These are phyloP conservation scores for Solanum hybrid DNA, from an alignment of 305 asterid genomes.

Conservation along the genomic window DNA sequence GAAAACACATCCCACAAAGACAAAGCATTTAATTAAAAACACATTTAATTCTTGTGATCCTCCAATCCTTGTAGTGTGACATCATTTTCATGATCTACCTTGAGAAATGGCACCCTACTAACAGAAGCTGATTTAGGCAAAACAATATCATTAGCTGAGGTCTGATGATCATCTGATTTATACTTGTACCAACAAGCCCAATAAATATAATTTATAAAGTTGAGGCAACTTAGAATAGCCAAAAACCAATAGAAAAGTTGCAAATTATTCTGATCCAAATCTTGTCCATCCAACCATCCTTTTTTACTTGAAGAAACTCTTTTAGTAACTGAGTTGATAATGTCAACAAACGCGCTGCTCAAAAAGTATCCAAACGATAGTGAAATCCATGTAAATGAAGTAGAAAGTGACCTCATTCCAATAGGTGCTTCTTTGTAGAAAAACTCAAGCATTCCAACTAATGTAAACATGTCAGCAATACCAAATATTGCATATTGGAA, in stretches of 20 bases:
- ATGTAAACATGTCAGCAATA: slow-evolving; percentile 71
- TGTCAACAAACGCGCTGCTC: slow-evolving; percentile 54
- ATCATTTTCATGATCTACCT: slow-evolving; percentile 1
- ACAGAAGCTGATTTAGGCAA: slow-evolving; percentile 11
- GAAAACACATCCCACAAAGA: background rate
- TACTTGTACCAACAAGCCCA: slow-evolving; percentile 65
- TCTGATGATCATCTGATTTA: slow-evolving; percentile 33
- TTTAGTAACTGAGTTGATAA: slow-evolving; percentile 39
- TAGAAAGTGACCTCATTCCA: slow-evolving; percentile 68
- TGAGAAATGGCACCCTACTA: slow-evolving; percentile 25
- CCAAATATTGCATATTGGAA: slow-evolving; percentile 66
- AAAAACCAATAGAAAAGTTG: slow-evolving; percentile 58
- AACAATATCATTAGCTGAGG: background rate
- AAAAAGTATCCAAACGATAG: slow-evolving; percentile 56
- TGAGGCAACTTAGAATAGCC: slow-evolving; percentile 48
- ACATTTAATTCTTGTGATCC: background rate
- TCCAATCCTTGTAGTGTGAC: background rate
- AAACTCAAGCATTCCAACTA: slow-evolving; percentile 65
- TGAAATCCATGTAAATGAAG: slow-evolving; percentile 62
- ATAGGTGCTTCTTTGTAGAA: slow-evolving; percentile 69
- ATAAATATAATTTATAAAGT: slow-evolving; percentile 46
- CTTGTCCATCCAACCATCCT: slow-evolving; percentile 63
- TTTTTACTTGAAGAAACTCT: slow-evolving; percentile 25
- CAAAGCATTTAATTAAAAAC: too few species aligned
- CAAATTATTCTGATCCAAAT: slow-evolving; percentile 46